Evolutionary conservation across 495 filamentous ascomycete genomes (phyloP), one percentile per base, ranked within the genome.

Genomic region (Hypomontagnella submonticulosa): DNA sequence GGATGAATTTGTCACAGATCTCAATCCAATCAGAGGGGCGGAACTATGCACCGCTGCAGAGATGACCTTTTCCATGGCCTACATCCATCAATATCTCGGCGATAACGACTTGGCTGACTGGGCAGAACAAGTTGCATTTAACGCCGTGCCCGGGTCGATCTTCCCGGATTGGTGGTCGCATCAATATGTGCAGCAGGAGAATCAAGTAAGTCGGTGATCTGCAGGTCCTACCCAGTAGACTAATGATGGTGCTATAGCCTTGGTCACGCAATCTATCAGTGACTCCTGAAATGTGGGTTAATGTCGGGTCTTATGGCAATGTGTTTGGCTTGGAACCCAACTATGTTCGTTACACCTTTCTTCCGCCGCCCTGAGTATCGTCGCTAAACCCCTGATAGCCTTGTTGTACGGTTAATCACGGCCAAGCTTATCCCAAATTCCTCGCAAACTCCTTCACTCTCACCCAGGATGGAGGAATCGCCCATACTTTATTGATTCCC

Each of bases 321-420:
- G 76, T 77, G 2, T 85, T 79, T 60, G 82, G 83, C 12, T 64
- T 83, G 8, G 80, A 73, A 49, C 72, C 72, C 4, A 61, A 75
- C 33, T 75, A 75, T 36, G 72, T 74, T 7, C 67, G 68, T 71
- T 38, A 4, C 20, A 11, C 57, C 63, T 19, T 18, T 34, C 27
- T 15, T 13, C 32, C 19, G 8, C 3, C 38, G 7, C 12, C 3
- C 13, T 19, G 7, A 44, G 4, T 8, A 52, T 56, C n/a, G 8
- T 33, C 42, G n/a, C 57, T 71, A 53, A 73, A 13, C 32, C 13
- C 6, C 43, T 11, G 3, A 63, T 65, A 74, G 69, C 83, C 85
- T 11, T 88, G 86, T 72, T 88, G 86, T 55, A 86, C 86, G 5
- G 86, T 89, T 55, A 88, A 88, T 62, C 81, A 87, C 66, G 82